Percentiles rank a stretch among this genome's conserved stretches.
Conservation (phyloP, 2,329 filamentous ascomycete species). For the Teratosphaeria zuluensis region DNA sequence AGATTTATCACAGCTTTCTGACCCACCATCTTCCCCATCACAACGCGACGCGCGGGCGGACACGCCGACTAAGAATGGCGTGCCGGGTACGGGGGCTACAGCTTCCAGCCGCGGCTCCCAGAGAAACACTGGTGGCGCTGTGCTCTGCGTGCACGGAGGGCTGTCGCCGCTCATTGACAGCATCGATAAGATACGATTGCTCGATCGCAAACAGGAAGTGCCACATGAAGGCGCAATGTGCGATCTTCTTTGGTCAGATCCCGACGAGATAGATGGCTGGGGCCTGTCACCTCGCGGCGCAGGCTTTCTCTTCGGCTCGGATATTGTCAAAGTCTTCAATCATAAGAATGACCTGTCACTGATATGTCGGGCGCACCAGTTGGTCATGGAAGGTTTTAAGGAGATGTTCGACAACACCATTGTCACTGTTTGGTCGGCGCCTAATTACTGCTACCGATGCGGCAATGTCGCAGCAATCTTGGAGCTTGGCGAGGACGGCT, state of each 20-base stretch:
- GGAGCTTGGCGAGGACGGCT: constrained; percentile 77
- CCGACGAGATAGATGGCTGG: constrained; percentile 97
- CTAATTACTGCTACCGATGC: constrained; percentile 34
- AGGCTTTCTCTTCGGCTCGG: constrained; percentile 88
- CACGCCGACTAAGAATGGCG: constrained; percentile 41
- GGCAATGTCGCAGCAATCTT: constrained; percentile 73
- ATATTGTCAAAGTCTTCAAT: constrained; percentile 95
- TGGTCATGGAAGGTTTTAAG: constrained; percentile 99
- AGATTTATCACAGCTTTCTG: constrained; percentile 16
- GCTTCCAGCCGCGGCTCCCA: constrained; percentile 51
- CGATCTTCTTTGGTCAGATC: constrained; percentile 94
- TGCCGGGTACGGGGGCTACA: constrained; percentile 71
- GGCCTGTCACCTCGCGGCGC: constrained; percentile 87
- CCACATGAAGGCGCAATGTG: constrained; percentile 99
- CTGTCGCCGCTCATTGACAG: constrained; percentile 84
- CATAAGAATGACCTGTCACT: constrained; percentile 85
- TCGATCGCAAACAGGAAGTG: constrained; percentile 96
- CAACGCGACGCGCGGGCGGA: constrained; percentile 21
- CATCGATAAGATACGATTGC: constrained; percentile 87
- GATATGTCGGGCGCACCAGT: constrained; percentile 88
- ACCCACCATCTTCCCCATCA: constrained; percentile 30
- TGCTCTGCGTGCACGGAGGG: constrained; percentile 92
- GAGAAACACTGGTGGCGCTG: constrained; percentile 66
- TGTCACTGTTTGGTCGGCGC: constrained; percentile 74
- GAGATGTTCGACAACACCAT: constrained; percentile 97